Base-by-base conservation (phyloP, 805 yeast species). In the Kodamaea neixiangensis region DNA sequence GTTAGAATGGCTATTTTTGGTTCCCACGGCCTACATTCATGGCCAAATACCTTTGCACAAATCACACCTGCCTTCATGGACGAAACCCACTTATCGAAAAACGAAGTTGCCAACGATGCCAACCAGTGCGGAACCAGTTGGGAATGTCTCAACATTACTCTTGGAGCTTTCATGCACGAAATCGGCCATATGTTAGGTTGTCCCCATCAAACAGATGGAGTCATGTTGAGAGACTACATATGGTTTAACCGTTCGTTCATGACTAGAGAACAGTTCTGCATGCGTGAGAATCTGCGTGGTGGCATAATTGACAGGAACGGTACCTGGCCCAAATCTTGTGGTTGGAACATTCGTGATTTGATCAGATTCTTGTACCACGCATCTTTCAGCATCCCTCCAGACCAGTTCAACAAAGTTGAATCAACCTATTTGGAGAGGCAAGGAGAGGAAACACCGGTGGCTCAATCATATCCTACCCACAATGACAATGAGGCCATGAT, bases 121-220 rank as follows among this genome's bases (percentile, higher is more conserved):
- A 80, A 82, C 59, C 87, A 92, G 63, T 87, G 96, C 65, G 87
- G 94, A 0, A 79, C 96, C 1, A 79, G 86, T 50, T 94, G 97
- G 97, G 97, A 93, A 67, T 87, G 96, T 60, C 69, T 87, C 42
- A 86, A 87, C 53, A 79, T 93, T 34, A 89, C 97, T 1, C 64
- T 89, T 59, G 98, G 99, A 42, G 97, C 98, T 0, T 92, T 91
- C 59, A 77, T 92, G 86, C 98, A 93, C 67, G 98, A 93, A 64
- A 86, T 93, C 47, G 98, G 99, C 1, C 98, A 93, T 65, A 71
- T 82, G 21, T 73, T 93, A 39, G 97, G 97, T 0, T 87, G 93
- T 56, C 97, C 98, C 0, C 98, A 93, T 68, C 94, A 91, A 66
- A 87, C 85, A 11, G 73, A 78, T 57, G 98, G 98, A 15, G 87